Percentiles rank a stretch among this genome's conserved stretches.
Conservation (phyloP, 2,329 filamentous ascomycete species). For the Penicillium sp. region DNA sequence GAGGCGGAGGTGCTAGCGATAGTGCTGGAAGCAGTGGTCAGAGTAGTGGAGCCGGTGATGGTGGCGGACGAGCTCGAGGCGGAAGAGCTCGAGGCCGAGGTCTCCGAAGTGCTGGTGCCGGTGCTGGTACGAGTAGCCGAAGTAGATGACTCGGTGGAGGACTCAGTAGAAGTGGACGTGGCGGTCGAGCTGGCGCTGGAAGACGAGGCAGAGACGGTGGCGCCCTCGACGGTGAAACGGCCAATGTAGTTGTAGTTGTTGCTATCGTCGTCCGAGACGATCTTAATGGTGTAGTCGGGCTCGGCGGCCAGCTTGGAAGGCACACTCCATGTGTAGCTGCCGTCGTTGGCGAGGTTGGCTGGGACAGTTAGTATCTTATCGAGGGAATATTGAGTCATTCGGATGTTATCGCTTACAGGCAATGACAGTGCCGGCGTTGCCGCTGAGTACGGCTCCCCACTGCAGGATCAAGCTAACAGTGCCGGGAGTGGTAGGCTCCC, state of each 20-base stretch:
- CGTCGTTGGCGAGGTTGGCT: slow-evolving; percentile 51
- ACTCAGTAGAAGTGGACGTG: slow-evolving; percentile 21
- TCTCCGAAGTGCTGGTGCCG: slow-evolving; percentile 20
- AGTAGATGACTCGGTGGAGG: slow-evolving; percentile 15
- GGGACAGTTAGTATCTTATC: background rate
- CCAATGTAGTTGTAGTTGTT: slow-evolving; percentile 52
- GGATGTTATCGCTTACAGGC: slow-evolving; percentile 39
- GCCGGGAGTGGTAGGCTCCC: slow-evolving; percentile 50
- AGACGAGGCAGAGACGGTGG: slow-evolving; percentile 36
- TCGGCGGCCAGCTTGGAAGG: slow-evolving; percentile 42
- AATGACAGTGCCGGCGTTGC: slow-evolving; percentile 43
- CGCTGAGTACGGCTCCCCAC: slow-evolving; percentile 42
- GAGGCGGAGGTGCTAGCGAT: slow-evolving; percentile 16
- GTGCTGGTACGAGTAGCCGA: slow-evolving; percentile 26
- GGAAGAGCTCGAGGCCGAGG: slow-evolving; percentile 19
- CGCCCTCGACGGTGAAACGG: slow-evolving; percentile 50
- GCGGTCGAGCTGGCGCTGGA: slow-evolving; percentile 32
- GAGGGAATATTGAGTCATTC: background rate
- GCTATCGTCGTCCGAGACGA: slow-evolving; percentile 48
- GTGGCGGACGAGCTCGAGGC: slow-evolving; percentile 17
- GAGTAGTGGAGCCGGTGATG: slow-evolving; percentile 17
- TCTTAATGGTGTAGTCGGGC: slow-evolving; percentile 54
- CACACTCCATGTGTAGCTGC: slow-evolving; percentile 50
- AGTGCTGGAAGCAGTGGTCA: slow-evolving; percentile 22
- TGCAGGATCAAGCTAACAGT: slow-evolving; percentile 54